phyloP scores from a whole-genome alignment of 1,284 basidiomycete genomes.

The Ceratobasidium sp. region DNA sequence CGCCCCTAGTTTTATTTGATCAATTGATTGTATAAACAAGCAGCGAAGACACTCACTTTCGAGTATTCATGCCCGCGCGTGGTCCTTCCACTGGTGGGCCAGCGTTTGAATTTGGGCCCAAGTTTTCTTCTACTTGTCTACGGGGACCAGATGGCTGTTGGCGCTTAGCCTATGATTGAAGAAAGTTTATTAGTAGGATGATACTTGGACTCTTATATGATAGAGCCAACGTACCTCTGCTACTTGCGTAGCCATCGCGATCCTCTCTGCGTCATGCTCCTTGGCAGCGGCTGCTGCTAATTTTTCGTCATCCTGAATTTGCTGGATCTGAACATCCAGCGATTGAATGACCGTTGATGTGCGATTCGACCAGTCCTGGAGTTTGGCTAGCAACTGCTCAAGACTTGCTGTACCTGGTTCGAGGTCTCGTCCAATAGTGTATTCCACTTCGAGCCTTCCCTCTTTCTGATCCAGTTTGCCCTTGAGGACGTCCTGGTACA shows the following conservation, averaged over 20 bases:
- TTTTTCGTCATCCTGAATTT: constrained; percentile 5
- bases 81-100: constrained; percentile 1
- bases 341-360: constrained; percentile 22
- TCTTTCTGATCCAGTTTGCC: constrained; percentile 93
- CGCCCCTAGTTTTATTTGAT: constrained; percentile 1
- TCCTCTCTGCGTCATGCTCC: constrained; percentile 13
- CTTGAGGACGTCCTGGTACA: constrained; percentile 82
- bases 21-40: too few species aligned
- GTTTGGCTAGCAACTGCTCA: constrained; percentile 63
- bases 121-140: not conserved
- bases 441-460: constrained; percentile 86
- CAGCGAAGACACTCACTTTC: constrained; percentile 4
- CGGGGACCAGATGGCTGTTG: constrained; percentile 7
- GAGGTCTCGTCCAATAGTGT: constrained; percentile 88
- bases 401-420: constrained; percentile 63
- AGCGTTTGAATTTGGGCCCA: not conserved
- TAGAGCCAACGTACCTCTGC: constrained; percentile 14
- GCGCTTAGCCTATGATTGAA: not conserved
- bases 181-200: not conserved
- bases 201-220: not conserved
- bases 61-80: not conserved
- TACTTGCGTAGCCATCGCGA: constrained; percentile 23
- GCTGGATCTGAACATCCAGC: constrained; percentile 14
- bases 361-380: constrained; percentile 71
- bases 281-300: constrained; percentile 9